Base-by-base conservation (phyloP, 768 basidiomycete genomes). In the Tricholoma terreum region DNA sequence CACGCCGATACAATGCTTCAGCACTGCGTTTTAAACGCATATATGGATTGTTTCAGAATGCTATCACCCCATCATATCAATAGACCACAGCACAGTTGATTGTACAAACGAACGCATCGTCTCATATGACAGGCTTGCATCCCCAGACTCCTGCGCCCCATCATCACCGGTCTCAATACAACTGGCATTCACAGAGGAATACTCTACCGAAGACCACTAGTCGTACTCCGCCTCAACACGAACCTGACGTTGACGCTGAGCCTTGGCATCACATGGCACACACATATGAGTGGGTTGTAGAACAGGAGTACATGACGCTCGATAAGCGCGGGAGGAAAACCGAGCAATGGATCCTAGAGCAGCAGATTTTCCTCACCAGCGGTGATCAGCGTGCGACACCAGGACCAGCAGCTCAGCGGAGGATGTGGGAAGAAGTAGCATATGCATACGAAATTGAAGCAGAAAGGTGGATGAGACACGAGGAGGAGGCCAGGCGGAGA, bases 271-370 rank as follows among this genome's bases (percentile, higher is more conserved):
- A 78, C 35, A 75, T 76, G 73, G 69, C 72, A 10, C 65, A 77
- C 22, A 75, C 80, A 8, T 79, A 76, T 60, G 67, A 75, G 6
- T 84, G 80, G 77, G 80, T 80, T 6, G 74, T 77, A 50, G 80
- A 85, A 57, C 83, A 86, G 67, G 80, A 82, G 60, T 70, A 73
- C 42, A 67, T 73, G 56, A 73, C 73, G 45, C 72, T 75, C 55
- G 74, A 73, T 45, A 76, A 73, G 56, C 73, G 76, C 58, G 77
- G 73, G 60, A 75, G 75, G 65, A 82, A 78, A 62, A 84, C 83
- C 31, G 82, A 86, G 53, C 77, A 80, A 54, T 89, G 89, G 88
- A 82, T 89, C 50, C 69, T 77, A 48, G 78, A 84, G 61, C 84
- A 85, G 63, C 85, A 84, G 68, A 66, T 77, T 49, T 71, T 80